phyloP scores from a whole-genome alignment of 805 yeast genomes.

The Yarrowia osloensis region DNA sequence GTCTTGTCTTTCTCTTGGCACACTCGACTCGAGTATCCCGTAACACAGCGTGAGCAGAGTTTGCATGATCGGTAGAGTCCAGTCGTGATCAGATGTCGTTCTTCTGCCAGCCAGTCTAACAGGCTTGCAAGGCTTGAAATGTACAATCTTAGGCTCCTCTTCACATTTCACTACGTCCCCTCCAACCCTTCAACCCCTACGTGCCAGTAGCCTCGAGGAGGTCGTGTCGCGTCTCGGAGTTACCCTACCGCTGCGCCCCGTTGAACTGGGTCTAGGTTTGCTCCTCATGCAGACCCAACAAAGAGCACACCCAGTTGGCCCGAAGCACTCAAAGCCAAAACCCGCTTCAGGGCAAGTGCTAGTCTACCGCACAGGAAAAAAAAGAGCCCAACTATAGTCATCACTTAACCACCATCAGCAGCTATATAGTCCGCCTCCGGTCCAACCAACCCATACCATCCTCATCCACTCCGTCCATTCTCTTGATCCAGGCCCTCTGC shows the following conservation, averaged over 20 bases:
- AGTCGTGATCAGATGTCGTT: too few species aligned
- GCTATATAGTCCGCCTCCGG: too few species aligned
- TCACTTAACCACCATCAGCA: background rate
- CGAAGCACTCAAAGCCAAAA: background rate
- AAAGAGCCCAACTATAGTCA: background rate
- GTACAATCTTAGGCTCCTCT: too few species aligned
- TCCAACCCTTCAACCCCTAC: too few species aligned
- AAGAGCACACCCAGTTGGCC: background rate
- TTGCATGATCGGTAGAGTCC: background rate
- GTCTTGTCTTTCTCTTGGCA: constrained; percentile 20
- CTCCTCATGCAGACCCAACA: constrained; percentile 21
- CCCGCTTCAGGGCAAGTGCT: constrained; percentile 3
- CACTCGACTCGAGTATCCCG: constrained; percentile 4
- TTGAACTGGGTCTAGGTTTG: background rate
- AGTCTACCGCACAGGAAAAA: background rate
- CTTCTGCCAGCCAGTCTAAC: too few species aligned
- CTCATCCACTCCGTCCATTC: too few species aligned
- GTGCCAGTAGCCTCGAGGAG: too few species aligned
- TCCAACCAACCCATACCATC: too few species aligned
- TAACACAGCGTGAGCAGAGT: background rate
- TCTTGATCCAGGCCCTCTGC: too few species aligned
- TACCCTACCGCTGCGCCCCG: constrained; percentile 28
- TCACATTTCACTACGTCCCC: too few species aligned
- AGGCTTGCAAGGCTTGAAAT: too few species aligned
- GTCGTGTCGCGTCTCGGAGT: constrained; percentile 1